Percentiles rank a stretch among this genome's conserved stretches.
These are phyloP conservation scores for Globisporangium nodosum DNA, from an alignment of 352 stramenopile species.

Conservation along the genomic window DNA sequence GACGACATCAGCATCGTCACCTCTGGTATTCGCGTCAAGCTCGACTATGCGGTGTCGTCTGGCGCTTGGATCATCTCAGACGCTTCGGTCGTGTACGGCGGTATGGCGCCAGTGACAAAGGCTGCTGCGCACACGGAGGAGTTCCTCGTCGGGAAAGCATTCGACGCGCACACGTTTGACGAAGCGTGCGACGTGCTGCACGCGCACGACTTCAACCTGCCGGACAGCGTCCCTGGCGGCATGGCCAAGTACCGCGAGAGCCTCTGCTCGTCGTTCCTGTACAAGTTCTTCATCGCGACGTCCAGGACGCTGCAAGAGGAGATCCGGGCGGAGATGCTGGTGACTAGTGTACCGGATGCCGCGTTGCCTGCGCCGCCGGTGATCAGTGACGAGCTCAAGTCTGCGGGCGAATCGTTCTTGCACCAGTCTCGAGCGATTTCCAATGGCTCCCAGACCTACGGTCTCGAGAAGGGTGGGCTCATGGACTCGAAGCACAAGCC, in stretches of 20 bases:
- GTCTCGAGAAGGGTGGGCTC: conserved; percentile 54
- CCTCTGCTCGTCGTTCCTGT: conserved; percentile 91
- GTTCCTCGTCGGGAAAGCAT: conserved; percentile 80
- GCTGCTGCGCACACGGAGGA: conserved; percentile 40
- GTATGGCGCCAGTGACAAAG: conserved; percentile 72
- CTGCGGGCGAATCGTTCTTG: conserved; percentile 53
- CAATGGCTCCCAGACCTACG: conserved; percentile 50
- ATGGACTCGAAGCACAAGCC: conserved; percentile 55
- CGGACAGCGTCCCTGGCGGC: conserved; percentile 87
- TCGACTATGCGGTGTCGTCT: conserved; percentile 54
- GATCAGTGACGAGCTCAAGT: conserved; percentile 36
- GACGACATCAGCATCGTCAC: conserved; percentile 98
- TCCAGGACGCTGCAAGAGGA: conserved; percentile 51
- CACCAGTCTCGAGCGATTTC: conserved; percentile 47
- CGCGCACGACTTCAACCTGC: conserved; percentile 87
- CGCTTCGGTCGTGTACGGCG: conserved; percentile 53
- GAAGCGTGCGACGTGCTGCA: conserved; percentile 79
- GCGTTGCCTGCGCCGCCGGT: conserved; percentile 19
- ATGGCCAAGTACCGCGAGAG: conserved; percentile 94
- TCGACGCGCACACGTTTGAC: conserved; percentile 75
- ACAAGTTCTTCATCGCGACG: conserved; percentile 92
- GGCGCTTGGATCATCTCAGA: conserved; percentile 73
- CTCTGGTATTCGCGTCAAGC: conserved; percentile 84
- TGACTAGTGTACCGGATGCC: not conserved
- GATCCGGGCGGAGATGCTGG: conserved; percentile 9